These are phyloP conservation scores for Cutaneotrichosporon sp. DNA, from an alignment of 1,284 basidiomycete genomes.

Conservation along the genomic window DNA sequence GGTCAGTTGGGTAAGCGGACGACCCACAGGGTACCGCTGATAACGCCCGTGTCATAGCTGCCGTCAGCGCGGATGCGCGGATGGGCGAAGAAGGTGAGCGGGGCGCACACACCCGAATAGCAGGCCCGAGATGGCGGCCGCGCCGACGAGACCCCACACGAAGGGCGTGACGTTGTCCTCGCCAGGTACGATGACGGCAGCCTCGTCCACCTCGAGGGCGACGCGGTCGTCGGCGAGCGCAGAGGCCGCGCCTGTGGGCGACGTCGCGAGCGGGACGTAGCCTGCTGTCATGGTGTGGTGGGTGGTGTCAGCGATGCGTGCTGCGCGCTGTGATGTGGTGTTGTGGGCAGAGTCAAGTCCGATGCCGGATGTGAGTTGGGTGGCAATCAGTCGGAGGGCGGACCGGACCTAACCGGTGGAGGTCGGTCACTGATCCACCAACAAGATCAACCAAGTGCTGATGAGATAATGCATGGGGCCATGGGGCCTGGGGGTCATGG, in stretches of 20 bases:
- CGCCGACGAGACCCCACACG: slow-evolving; percentile 37
- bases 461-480: too few relatives aligned
- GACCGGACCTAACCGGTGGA: slow-evolving; percentile 5
- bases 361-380: slow-evolving; percentile 5
- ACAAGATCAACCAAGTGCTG: too few relatives aligned
- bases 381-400: neutral
- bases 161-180: slow-evolving; percentile 38
- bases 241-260: neutral
- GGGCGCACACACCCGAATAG: slow-evolving; percentile 63
- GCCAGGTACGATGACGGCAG: slow-evolving; percentile 30
- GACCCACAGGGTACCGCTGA: slow-evolving; percentile 58
- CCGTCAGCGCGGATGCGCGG: neutral
- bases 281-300: neutral
- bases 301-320: neutral
- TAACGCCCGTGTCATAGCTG: slow-evolving; percentile 75
- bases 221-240: slow-evolving; percentile 1
- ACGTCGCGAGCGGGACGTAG: slow-evolving; percentile 9
- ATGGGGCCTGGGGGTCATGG: too few relatives aligned
- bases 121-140: slow-evolving; percentile 65
- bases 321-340: neutral
- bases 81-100: neutral
- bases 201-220: slow-evolving; percentile 28
- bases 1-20: neutral
- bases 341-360: neutral
- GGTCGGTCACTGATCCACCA: too few relatives aligned